Conservation (phyloP, 78 protist species). For the Dictyostelium discoideum region dicty_2.7 NC_007088.5:6549001-6549500, state of each 20-base stretch:
- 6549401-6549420: not conserved
- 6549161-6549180: constrained; percentile 45
- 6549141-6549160: constrained; percentile 8
- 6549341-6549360: not conserved
- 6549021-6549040: constrained; percentile 69
- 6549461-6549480: not conserved
- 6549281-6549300: constrained; percentile 61
- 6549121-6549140: constrained; percentile 48
- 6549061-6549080: constrained; percentile 61
- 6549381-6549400: not conserved
- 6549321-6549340: constrained; percentile 74
- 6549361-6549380: not conserved
- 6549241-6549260: constrained; percentile 77
- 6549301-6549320: constrained; percentile 78
- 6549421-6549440: not conserved
- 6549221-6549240: constrained; percentile 59
- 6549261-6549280: constrained; percentile 61
- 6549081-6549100: constrained; percentile 74
- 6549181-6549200: constrained; percentile 76
- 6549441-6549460: not conserved
- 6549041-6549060: constrained; percentile 83
- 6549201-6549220: constrained; percentile 66
- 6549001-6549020: constrained; percentile 80
- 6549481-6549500: no score
- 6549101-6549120: constrained; percentile 58